Base-by-base conservation (phyloP, 2,329 filamentous ascomycete genomes). In the Chrysosporium queenslandicum region DNA sequence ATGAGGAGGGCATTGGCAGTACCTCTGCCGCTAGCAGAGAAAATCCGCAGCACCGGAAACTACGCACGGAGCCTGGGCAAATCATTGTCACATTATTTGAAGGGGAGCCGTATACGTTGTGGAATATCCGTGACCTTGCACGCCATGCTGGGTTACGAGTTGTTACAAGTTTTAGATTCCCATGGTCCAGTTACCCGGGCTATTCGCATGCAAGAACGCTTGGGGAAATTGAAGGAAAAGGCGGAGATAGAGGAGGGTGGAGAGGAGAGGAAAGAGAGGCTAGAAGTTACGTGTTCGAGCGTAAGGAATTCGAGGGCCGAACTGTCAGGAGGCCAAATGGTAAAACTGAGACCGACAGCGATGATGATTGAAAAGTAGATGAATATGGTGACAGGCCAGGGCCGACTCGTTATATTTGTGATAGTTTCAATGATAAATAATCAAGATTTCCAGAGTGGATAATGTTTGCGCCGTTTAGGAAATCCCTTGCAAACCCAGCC, bases 21-120 rank as follows among this genome's bases (percentile, higher is more conserved):
- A 50, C 20, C 5, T 47, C 32, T 12, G 14, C 4, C 3, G 11
- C 30, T 45, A 16, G 14, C n/a, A 7, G 46, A 9, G 27, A 41
- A 16, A 27, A 18, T 29, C 16, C 42, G 34, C 53, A 54, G 43
- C 51, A 50, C 30, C 4, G 58, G 34, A 40, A 42, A 14, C 43
- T 53, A 30, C 50, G 66, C 20, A 63, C 61, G 8, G 63, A 61
- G 3, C 65, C 67, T n/a, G 73, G 73, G 4, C 69, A 78, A 60
- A 82, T 96, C 50, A 70, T 95, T 49, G 82, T 97, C 20, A 94
- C 89, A 0, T 72, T 97, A 8, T 98, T 98, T 66, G 91, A 96
- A 68, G 86, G 86, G 54, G 85, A 94, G 67, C 92, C 92, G 0
- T 98, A 98, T 67, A 91, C 88, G 1, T 77, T 96, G 0, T 98